Evolutionary conservation across 192 early-diverging fungal species (phyloP).

Genomic region (Podila clonocystis): DNA sequence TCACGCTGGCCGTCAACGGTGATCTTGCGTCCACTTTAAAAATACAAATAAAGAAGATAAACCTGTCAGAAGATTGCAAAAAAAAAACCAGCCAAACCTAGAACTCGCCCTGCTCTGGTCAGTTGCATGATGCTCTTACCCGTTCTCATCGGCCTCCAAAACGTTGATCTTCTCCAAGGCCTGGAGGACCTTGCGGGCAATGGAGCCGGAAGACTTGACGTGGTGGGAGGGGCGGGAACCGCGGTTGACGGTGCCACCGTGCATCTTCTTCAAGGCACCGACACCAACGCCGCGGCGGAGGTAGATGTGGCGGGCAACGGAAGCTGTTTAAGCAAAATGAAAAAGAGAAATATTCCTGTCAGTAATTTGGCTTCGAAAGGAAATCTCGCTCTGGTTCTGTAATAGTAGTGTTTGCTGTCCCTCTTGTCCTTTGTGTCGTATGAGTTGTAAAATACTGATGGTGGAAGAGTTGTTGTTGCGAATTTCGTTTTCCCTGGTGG

Average conservation of each 20-base stretch:
- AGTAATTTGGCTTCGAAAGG: too few species aligned
- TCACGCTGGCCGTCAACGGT: conserved; percentile 97
- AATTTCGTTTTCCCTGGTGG: too few species aligned
- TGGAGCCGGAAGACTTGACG: conserved; percentile 87
- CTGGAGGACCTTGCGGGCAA: conserved; percentile 97
- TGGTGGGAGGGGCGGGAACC: conserved; percentile 95
- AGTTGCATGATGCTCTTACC: too few species aligned
- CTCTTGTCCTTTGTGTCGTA: too few species aligned
- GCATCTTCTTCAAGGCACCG: conserved; percentile 93
- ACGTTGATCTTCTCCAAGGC: conserved; percentile 99
- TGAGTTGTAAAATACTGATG: too few species aligned
- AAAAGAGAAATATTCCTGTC: background rate
- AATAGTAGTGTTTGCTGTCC: too few species aligned
- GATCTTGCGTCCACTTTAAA: conserved; percentile 89
- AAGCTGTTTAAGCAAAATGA: conserved; percentile 60
- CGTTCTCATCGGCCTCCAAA: conserved; percentile 89
- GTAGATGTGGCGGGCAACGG: conserved; percentile 99
- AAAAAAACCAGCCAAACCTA: background rate
- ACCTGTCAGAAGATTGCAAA: background rate
- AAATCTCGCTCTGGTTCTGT: too few species aligned
- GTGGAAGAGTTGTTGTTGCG: too few species aligned
- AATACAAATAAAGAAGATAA: conserved; percentile 6
- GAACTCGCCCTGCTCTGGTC: too few species aligned
- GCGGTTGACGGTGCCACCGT: conserved; percentile 93
- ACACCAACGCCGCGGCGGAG: conserved; percentile 93